Percentiles rank a stretch among this genome's conserved stretches.
Conservation (phyloP, 768 basidiomycete genomes). For the Termitomyces sp. region DNA sequence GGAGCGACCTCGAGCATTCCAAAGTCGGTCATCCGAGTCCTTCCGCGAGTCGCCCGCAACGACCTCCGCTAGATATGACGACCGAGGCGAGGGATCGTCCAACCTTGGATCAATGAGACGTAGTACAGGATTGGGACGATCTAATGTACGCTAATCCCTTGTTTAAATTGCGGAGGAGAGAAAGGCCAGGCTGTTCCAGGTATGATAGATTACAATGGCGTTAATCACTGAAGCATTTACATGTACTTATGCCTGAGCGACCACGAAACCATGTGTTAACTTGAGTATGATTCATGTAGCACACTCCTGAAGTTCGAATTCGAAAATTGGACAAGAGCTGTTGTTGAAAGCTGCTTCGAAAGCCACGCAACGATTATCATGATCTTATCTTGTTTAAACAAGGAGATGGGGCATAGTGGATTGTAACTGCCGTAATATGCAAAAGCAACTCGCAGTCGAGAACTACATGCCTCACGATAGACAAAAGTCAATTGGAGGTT, state of each 20-base stretch:
- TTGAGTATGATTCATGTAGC: too few species aligned
- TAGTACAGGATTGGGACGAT: constrained; percentile 79
- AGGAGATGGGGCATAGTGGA: too few species aligned
- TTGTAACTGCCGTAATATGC: background rate
- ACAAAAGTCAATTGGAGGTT: background rate
- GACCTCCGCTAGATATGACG: constrained; percentile 23
- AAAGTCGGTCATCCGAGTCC: constrained; percentile 17
- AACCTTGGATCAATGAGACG: constrained; percentile 65
- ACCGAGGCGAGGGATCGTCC: constrained; percentile 67
- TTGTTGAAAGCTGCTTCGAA: background rate
- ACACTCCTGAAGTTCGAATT: too few species aligned
- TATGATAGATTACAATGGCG: background rate
- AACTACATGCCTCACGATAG: background rate
- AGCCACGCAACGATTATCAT: background rate
- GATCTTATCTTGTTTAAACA: background rate
- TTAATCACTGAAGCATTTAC: background rate
- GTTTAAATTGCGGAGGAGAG: background rate
- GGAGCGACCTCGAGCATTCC: constrained; percentile 40
- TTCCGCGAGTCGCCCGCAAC: constrained; percentile 23
- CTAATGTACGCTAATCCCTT: constrained; percentile 51
- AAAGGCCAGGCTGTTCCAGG: too few species aligned
- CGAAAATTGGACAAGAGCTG: background rate
- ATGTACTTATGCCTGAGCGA: background rate
- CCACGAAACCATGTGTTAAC: background rate
- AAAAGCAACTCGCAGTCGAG: background rate